Conservation (phyloP, 1,139 yeast genomes). For the Taphrina confusa region DNA sequence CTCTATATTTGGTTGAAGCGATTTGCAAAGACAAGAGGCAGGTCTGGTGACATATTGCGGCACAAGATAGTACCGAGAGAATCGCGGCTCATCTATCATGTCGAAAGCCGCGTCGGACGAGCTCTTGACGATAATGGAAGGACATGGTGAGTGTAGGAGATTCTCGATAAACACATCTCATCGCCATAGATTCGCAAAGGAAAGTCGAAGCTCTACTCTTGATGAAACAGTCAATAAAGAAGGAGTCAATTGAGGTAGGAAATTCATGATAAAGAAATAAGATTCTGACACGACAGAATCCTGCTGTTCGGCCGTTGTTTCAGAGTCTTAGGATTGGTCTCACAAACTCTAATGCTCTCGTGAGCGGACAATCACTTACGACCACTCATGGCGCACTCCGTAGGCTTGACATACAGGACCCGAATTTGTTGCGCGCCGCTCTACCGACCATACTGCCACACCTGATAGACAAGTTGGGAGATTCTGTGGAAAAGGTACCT, state of each 20-base stretch:
- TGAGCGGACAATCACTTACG: constrained; percentile 49
- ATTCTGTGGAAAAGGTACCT: constrained; percentile 51
- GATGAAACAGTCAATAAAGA: constrained; percentile 28
- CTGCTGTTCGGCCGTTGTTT: constrained; percentile 26
- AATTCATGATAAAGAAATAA: no score
- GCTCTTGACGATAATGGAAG: constrained; percentile 27
- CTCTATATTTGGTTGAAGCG: no score
- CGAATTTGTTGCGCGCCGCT: constrained; percentile 55
- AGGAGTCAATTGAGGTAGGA: constrained; percentile 28
- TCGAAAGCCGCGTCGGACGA: constrained; percentile 27
- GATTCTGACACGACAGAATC: background rate
- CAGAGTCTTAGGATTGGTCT: constrained; percentile 20
- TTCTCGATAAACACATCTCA: background rate
- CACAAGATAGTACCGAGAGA: background rate
- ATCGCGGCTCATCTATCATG: background rate
- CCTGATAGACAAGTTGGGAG: constrained; percentile 57
- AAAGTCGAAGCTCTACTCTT: constrained; percentile 12
- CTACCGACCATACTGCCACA: constrained; percentile 60
- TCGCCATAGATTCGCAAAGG: background rate
- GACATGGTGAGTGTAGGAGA: constrained; percentile 2
- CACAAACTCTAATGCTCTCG: constrained; percentile 21
- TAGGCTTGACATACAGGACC: constrained; percentile 73
- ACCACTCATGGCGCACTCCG: constrained; percentile 72
- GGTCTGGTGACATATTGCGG: no score
- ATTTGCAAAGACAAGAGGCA: no score